phyloP scores from a whole-genome alignment of 345 rosid genomes.

The Eucalyptus dawsonii region DNA sequence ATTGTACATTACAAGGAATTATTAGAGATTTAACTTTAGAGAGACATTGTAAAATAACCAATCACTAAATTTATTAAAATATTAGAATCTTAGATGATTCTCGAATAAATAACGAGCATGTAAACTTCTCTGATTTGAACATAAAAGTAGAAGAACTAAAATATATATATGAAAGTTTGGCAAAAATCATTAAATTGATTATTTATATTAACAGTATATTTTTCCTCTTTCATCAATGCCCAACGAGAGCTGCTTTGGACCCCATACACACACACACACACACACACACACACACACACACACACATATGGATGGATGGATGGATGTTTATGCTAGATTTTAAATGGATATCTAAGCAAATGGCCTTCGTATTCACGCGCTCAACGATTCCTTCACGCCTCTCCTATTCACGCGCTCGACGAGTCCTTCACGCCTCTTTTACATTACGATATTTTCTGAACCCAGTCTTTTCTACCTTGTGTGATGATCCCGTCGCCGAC shows the following conservation, averaged over 20 bases:
- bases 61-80: background rate
- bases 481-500: background rate
- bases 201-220: background rate
- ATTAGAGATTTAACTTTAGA: background rate
- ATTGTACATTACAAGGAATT: background rate
- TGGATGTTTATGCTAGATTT: background rate
- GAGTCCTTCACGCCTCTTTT: background rate
- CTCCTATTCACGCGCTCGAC: background rate
- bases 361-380: background rate
- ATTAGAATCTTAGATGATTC: background rate
- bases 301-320: fast-evolving
- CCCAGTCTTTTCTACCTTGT: background rate
- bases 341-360: background rate
- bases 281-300: no score
- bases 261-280: no score
- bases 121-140: background rate
- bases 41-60: background rate
- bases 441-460: background rate
- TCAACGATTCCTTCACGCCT: background rate
- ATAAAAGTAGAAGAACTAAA: background rate
- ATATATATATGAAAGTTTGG: background rate
- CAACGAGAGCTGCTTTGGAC: background rate
- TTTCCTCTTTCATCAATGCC: background rate
- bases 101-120: background rate
- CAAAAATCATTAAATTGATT: background rate